A percentile compares a stretch with the other conserved stretches of the same genome.
Conservation (phyloP, 306 rosid genomes). For the Acacia confusa region DNA sequence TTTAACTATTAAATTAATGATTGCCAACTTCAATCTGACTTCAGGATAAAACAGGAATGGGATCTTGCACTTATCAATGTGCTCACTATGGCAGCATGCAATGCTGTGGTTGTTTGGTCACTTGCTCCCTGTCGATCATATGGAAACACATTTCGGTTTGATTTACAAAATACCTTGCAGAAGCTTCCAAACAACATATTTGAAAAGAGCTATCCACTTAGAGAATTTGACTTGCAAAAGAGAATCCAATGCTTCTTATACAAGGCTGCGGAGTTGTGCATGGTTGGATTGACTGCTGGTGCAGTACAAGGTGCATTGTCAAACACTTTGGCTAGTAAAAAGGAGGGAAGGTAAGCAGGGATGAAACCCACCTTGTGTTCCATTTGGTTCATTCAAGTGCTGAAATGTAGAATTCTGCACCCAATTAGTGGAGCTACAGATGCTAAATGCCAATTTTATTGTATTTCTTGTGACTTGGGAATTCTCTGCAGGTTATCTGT, state of each 20-base stretch:
- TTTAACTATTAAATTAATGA: slow-evolving; percentile 12
- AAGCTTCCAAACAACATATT: slow-evolving; percentile 97
- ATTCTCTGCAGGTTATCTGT: slow-evolving; percentile 76
- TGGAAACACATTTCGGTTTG: slow-evolving; percentile 89
- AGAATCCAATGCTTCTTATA: slow-evolving; percentile 85
- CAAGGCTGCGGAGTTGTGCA: slow-evolving; percentile 98
- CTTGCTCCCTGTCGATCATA: slow-evolving; percentile 98
- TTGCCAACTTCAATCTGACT: slow-evolving; percentile 29
- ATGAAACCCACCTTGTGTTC: slow-evolving; percentile 16
- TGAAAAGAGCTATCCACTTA: slow-evolving; percentile 89
- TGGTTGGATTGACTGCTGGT: slow-evolving; percentile 92
- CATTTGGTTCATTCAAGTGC: not conserved
- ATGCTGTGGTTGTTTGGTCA: slow-evolving; percentile 96
- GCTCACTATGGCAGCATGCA: slow-evolving; percentile 93
- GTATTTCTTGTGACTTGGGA: not conserved
- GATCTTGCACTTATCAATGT: slow-evolving; percentile 94
- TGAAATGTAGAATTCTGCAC: not conserved
- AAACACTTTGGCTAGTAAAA: slow-evolving; percentile 69
- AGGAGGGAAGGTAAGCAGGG: slow-evolving; percentile 72
- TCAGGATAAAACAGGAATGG: slow-evolving; percentile 98
- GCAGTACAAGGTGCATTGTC: slow-evolving; percentile 85
- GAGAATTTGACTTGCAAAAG: slow-evolving; percentile 92
- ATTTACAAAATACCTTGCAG: slow-evolving; percentile 95
- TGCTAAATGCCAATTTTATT: slow-evolving; percentile 25
- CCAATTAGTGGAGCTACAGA: slow-evolving; percentile 21